phyloP scores from a whole-genome alignment of 371 early-diverging fungal genomes.

The Mortierella sp. region DNA sequence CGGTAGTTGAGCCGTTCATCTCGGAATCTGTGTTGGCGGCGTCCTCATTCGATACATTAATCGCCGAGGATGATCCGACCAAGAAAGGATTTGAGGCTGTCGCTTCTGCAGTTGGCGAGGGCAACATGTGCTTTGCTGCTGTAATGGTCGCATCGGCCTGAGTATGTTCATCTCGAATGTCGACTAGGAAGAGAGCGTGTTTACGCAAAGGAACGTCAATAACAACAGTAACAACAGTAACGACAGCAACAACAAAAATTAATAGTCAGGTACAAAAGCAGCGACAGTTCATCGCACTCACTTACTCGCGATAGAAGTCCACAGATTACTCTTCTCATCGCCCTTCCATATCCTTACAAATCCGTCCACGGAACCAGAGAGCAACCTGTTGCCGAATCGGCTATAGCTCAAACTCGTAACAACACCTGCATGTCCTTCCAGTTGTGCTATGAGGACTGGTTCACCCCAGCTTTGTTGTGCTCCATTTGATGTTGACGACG shows the following conservation, averaged over 20 bases:
- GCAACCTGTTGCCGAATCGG: constrained; percentile 74
- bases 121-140: constrained; percentile 39
- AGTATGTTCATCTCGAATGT: constrained; percentile 42
- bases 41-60: constrained; percentile 12
- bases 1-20: constrained; percentile 25
- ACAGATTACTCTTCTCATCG: constrained; percentile 49
- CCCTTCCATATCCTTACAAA: constrained; percentile 69
- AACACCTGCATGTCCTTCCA: constrained; percentile 80
- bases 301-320: constrained; percentile 57
- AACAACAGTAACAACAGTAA: not conserved
- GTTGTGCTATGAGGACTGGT: constrained; percentile 69
- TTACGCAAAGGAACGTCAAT: not conserved
- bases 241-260: not conserved
- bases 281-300: no score
- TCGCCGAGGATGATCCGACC: not conserved
- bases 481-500: constrained; percentile 57
- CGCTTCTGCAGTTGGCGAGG: constrained; percentile 26
- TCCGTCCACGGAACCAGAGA: constrained; percentile 79
- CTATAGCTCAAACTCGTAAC: constrained; percentile 86
- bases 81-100: constrained; percentile 21
- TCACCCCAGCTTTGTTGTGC: constrained; percentile 59
- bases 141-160: constrained; percentile 53
- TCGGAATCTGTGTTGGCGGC: constrained; percentile 36
- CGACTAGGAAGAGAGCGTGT: constrained; percentile 32
- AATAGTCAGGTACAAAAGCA: no score